phyloP scores from a whole-genome alignment of 129 eudicot genomes.

The Flaveria robusta region DNA sequence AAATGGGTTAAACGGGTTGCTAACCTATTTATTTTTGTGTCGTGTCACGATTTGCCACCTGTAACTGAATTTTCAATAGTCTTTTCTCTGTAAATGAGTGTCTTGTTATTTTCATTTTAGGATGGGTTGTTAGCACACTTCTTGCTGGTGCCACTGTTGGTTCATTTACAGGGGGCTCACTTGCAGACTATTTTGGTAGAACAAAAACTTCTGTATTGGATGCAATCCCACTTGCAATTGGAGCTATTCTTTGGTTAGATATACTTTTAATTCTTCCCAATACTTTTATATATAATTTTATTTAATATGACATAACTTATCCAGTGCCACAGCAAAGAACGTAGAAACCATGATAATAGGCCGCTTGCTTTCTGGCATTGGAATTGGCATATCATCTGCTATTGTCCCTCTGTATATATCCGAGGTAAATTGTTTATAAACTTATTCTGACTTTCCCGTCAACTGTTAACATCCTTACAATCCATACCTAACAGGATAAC shows the following conservation, averaged over 20 bases:
- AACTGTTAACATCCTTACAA: neutral
- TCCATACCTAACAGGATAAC: slow-evolving; percentile 27
- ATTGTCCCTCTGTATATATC: slow-evolving; percentile 94
- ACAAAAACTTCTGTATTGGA: slow-evolving; percentile 76
- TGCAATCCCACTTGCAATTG: slow-evolving; percentile 85
- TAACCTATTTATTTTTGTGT: neutral
- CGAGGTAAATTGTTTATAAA: slow-evolving; percentile 55
- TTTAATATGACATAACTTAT: slow-evolving; percentile 27
- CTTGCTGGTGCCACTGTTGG: slow-evolving; percentile 98
- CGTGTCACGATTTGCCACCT: neutral
- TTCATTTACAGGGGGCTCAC: slow-evolving; percentile 88
- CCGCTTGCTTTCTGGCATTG: slow-evolving; percentile 86
- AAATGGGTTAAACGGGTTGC: neutral
- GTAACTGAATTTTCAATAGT: neutral
- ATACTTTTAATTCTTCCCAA: neutral
- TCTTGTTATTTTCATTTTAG: slow-evolving; percentile 29
- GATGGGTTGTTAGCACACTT: slow-evolving; percentile 94
- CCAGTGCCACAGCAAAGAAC: slow-evolving; percentile 72
- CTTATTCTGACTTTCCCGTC: slow-evolving; percentile 3
- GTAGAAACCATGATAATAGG: slow-evolving; percentile 80
- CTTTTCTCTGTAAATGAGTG: neutral
- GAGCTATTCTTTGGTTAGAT: slow-evolving; percentile 90
- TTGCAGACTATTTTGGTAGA: slow-evolving; percentile 91
- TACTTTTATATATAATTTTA: neutral
- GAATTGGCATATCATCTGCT: slow-evolving; percentile 97